Evolutionary conservation across 306 rosid species (phyloP), one percentile per base, ranked within the genome.

Genomic region (Acmispon strigosus): DNA sequence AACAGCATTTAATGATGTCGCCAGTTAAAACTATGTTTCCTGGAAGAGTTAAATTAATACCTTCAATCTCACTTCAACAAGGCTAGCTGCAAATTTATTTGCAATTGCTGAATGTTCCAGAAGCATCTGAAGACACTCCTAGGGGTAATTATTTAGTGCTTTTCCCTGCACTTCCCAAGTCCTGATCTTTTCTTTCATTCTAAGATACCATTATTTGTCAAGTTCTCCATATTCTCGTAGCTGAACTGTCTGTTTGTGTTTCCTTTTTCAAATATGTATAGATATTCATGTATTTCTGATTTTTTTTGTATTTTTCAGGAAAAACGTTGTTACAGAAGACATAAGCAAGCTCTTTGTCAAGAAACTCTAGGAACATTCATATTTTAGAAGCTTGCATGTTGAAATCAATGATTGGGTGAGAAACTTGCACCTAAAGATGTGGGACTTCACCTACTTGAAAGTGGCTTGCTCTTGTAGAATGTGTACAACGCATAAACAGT

Each of bases 301-400:
- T 49, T 74, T 70, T 32, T 74, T 70, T 32, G 6, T 43, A 78
- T 67, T 76, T 78, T 80, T 39, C 92, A 94, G 98, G 96, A 91
- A 86, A 69, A 94, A 94, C 39, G 34, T 90, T 80, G 98, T 87
- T 53, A 94, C 98, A 8, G 98, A 94, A 84, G 98, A 94, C 84
- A 75, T 94, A 9, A 80, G 84, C 84, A 94, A 82, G 89, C 92
- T 94, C 24, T 94, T 94, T 78, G 95, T 94, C 78, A 84, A 85
- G 62, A 90, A 85, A 82, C 81, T 64, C 6, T 58, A 79, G 43
- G 86, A 80, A 34, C 76, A 81, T 41, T 76, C 83, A 49, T 36
- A 84, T 45, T 11, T 24, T 85, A 69, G 70, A 52, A 75, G 54
- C 32, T 70, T 43, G 44, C 52, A 61, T 41, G 27, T 70, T 59